These are phyloP conservation scores for Pneumocystis murina DNA, from an alignment of 1,139 yeast genomes.

Conservation along the genomic window DNA sequence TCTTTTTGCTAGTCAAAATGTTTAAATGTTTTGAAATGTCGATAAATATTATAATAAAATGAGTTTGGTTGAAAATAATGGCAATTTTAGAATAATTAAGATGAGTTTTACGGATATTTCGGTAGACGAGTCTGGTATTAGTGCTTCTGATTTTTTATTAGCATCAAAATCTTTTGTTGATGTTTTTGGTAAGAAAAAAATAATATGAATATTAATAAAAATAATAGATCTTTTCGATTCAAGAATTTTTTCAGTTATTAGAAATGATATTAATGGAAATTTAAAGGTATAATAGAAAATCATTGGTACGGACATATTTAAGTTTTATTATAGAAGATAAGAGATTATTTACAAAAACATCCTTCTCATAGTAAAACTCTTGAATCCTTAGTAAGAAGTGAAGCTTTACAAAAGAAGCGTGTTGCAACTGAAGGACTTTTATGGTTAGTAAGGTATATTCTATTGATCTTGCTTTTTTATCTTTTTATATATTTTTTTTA, in stretches of 20 bases:
- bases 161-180: constrained; percentile 76
- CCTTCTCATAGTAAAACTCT: constrained; percentile 53
- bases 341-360: constrained; percentile 47
- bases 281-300: constrained; percentile 28
- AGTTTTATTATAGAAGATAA: constrained; percentile 35
- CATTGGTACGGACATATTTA: not conserved
- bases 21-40: not conserved
- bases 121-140: constrained; percentile 44
- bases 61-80: not conserved
- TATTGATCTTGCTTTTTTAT: not conserved
- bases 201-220: not conserved
- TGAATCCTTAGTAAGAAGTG: constrained; percentile 58
- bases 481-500: constrained; percentile 12
- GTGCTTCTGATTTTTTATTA: constrained; percentile 61
- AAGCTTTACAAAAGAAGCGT: constrained; percentile 47
- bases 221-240: constrained; percentile 56
- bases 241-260: constrained; percentile 71
- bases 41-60: not conserved
- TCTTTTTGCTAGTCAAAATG: too few species aligned
- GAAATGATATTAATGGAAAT: constrained; percentile 79
- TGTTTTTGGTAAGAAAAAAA: constrained; percentile 40
- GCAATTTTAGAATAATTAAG: not conserved
- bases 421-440: constrained; percentile 85
- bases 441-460: constrained; percentile 45
- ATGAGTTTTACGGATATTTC: constrained; percentile 55